Base-by-base conservation (phyloP, 2,329 filamentous ascomycete species). In the Stromatinia cepivora region DNA sequence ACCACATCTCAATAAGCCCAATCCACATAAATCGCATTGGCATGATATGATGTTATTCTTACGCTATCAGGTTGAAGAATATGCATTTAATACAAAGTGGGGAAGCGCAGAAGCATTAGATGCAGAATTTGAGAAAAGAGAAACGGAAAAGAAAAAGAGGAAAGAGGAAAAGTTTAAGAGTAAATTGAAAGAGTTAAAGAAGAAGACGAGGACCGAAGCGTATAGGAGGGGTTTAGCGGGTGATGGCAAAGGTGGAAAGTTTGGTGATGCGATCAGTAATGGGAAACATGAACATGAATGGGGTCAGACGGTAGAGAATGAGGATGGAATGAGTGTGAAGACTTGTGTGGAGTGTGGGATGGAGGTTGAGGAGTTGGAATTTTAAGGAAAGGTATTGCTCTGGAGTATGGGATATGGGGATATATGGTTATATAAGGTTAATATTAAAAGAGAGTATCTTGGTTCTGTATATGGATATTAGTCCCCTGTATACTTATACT, bases 11-110 rank as follows among this genome's bases (percentile, higher is more conserved):
- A 91, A 92, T 67, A 90, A 90, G 46, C 94, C 95, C 1, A 99
- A 99, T 76, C 95, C 95, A 0, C 95, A 97, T 81, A 97, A 97
- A 79, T 89, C 91, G 0, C 93, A 94, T 70, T 99, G 93, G 92
- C 93, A 97, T 79, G 93, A 97, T 82, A 99, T 99, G 95, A 97
- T 97, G 90, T 86, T 99, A 3, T 99, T 95, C 78, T 84, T 99
- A 31, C 90, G 95, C 0, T 96, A 88, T 71, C 95, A 99, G 78
- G 92, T 99, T 2, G 95, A 99, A 78, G 93, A 93, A 69, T 97
- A 97, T 78, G 95, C 94, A 0, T 90, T 98, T 75, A 88, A 82
- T 0, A 88, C 88, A 73, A 97, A 97, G 81, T 99, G 95, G 95
- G 95, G 95, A 0, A 93, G 90, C 0, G 81, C 92, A 0, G 93